phyloP scores from a whole-genome alignment of 805 yeast genomes.

The Groenewaldozyma tartarivorans region DNA sequence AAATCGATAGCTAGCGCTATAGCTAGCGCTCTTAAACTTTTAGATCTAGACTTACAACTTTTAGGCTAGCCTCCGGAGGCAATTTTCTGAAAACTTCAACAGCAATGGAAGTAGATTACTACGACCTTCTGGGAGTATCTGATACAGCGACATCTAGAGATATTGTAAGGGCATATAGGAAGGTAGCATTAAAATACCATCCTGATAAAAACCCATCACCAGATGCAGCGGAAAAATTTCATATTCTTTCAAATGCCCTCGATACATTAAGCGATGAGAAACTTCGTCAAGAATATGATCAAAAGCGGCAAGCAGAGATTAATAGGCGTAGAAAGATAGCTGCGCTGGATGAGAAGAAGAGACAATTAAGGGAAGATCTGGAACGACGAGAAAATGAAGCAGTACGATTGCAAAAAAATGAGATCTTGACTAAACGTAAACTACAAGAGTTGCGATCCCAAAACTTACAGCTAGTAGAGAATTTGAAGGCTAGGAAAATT shows the following conservation, averaged over 20 bases:
- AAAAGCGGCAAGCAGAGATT: conserved; percentile 8
- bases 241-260: conserved; percentile 16
- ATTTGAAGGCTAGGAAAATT: neutral
- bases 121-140: conserved; percentile 16
- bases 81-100: neutral
- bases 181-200: conserved; percentile 63
- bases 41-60: too few relatives aligned
- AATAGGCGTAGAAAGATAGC: conserved; percentile 7
- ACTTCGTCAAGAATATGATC: conserved; percentile 16
- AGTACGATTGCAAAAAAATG: neutral
- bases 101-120: conserved; percentile 13
- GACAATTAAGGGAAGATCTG: conserved; percentile 17
- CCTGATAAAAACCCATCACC: conserved; percentile 23
- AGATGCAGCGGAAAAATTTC: conserved; percentile 22
- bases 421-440: neutral
- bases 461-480: neutral
- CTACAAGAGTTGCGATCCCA: neutral
- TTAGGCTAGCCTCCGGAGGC: too few relatives aligned
- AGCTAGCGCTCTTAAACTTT: too few relatives aligned
- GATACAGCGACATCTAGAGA: conserved; percentile 61
- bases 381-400: conserved; percentile 17
- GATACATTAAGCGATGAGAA: conserved; percentile 14
- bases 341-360: conserved; percentile 11
- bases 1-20: too few relatives aligned
- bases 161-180: conserved; percentile 86